Conservation (phyloP, 1,284 basidiomycete genomes). For the Neonothopanus nambi region DNA sequence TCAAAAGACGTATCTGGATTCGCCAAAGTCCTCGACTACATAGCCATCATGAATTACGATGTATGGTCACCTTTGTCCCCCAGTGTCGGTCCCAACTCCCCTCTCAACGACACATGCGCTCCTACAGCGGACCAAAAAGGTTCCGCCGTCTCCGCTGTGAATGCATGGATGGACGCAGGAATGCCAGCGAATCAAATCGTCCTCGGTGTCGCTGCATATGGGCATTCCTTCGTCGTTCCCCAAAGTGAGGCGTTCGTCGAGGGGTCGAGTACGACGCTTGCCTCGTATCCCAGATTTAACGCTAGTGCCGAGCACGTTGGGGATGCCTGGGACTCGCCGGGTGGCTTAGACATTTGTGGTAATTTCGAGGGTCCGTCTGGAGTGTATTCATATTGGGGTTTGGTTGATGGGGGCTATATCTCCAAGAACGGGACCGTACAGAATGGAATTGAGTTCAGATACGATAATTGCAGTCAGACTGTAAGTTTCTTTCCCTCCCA, state of each 20-base stretch:
- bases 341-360: conserved; percentile 11
- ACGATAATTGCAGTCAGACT: conserved; percentile 67
- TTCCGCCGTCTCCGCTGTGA: conserved; percentile 64
- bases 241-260: conserved; percentile 30
- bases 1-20: conserved; percentile 69
- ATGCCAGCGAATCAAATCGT: conserved; percentile 68
- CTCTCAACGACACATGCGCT: conserved; percentile 68
- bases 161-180: conserved; percentile 65
- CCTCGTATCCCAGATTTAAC: conserved; percentile 11
- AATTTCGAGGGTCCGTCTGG: conserved; percentile 37
- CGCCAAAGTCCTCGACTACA: conserved; percentile 73
- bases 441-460: conserved; percentile 49
- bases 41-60: conserved; percentile 34
- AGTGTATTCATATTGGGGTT: conserved; percentile 56
- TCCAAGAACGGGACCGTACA: conserved; percentile 50
- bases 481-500: conserved; percentile 37
- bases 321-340: conserved; percentile 12
- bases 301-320: conserved; percentile 10
- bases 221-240: conserved; percentile 46
- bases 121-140: conserved; percentile 54
- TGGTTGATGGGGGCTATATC: conserved; percentile 55
- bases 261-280: conserved; percentile 2
- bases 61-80: conserved; percentile 6
- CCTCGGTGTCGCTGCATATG: conserved; percentile 71
- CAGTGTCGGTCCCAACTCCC: conserved; percentile 34